phyloP scores from a whole-genome alignment of 805 yeast species.

The Ogataea methanolica region DNA sequence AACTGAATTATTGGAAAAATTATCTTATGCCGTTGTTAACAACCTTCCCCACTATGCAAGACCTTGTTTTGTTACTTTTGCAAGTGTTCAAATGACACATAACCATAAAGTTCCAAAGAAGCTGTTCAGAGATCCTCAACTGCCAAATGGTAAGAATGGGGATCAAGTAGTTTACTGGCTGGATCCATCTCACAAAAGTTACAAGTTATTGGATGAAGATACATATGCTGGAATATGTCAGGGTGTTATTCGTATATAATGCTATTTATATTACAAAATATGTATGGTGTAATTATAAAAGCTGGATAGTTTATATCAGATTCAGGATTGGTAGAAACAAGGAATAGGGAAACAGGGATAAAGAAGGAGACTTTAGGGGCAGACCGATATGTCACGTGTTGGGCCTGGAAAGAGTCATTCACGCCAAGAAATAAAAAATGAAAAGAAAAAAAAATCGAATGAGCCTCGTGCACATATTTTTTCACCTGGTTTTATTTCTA shows the following conservation, averaged over 20 bases:
- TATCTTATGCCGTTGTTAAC: conserved; percentile 32
- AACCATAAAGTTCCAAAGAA: conserved; percentile 80
- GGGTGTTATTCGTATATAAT: conserved; percentile 21
- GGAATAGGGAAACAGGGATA: too few relatives aligned
- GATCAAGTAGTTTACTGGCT: conserved; percentile 70
- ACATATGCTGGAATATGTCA: conserved; percentile 43
- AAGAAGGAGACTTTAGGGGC: too few relatives aligned
- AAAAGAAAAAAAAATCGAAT: too few relatives aligned
- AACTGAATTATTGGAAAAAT: conserved; percentile 31
- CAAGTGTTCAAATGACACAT: conserved; percentile 61
- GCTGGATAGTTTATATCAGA: background rate
- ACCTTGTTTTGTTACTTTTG: conserved; percentile 77
- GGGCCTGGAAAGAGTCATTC: too few relatives aligned
- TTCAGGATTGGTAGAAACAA: background rate
- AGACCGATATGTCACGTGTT: too few relatives aligned
- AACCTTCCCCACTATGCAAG: conserved; percentile 79
- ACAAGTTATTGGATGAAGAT: conserved; percentile 49
- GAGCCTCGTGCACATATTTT: too few relatives aligned
- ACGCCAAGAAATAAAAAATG: too few relatives aligned
- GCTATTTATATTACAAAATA: background rate
- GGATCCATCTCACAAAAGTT: conserved; percentile 38
- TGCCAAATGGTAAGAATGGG: conserved; percentile 63
- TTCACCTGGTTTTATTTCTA: too few relatives aligned
- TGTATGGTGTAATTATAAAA: background rate
- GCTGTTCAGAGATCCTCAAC: conserved; percentile 57